Evolutionary conservation across 176 grass and related monocot genomes (phyloP), one percentile per base, ranked within the genome.

Genomic region (Bolboschoenus planiculmis): DNA sequence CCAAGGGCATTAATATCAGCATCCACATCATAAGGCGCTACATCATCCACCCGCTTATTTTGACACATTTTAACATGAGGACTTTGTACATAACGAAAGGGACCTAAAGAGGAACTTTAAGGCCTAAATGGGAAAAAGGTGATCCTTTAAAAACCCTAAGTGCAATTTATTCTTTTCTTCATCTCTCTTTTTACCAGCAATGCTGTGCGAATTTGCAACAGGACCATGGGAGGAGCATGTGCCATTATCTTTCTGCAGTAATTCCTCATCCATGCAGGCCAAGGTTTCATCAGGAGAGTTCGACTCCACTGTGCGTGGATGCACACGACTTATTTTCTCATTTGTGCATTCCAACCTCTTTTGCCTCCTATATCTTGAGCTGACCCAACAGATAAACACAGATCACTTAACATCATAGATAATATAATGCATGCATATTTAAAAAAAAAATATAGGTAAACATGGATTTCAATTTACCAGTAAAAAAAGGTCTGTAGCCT

Each of bases 401-500:
- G 4, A 30, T 76, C 27, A 76, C 43, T 48, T 76, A 16, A 76
- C 43, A 76, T 8, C 21, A 31, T 10, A 51, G 72, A 76, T 33
- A 76, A 24, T 50, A 76, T 50, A 51, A 31, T 51, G 72, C 72
- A 76, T 33, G 57, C 37, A 70, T n/a, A 46, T 47, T 46, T 58
- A 10, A 15, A 7, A 57, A 15, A 7, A 57, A 21, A 83, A 39
- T 11, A 8, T 71, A 30, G 43, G 82, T 60, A 84, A 76, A 66
- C 81, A 73, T 76, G 10, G 54, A 36, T 37, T 77, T 82, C 21
- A 23, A 83, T 50, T 34, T 93, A 99, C 92, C 87, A 78, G 75
- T 95, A 99, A 34, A 83, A 95, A 91, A 99, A 99, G 26, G 92
- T 99, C 82, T 99, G 96, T 66, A 95, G 87, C 57, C 91, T 91